Percentiles rank a stretch among this genome's conserved stretches.
Evolutionary conservation across 768 basidiomycete genomes (phyloP).

Genomic region (Tulasnella sp.): DNA sequence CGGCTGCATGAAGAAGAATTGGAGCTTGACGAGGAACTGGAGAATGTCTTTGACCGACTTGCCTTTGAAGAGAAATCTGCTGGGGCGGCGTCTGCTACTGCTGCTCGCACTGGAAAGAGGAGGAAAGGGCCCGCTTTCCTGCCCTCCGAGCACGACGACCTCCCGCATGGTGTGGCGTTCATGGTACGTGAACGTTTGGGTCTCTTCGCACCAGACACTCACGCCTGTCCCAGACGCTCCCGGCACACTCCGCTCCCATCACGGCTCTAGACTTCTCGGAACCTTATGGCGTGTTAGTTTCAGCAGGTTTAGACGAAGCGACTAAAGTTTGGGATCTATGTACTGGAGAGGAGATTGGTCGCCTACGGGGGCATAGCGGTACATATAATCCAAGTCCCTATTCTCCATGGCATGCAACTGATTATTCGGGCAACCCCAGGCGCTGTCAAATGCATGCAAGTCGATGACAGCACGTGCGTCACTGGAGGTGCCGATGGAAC

Average conservation of each 20-base stretch:
- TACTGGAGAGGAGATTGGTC: constrained; percentile 79
- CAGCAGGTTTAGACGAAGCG: constrained; percentile 70
- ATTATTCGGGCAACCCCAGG: constrained; percentile 31
- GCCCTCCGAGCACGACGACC: constrained; percentile 93
- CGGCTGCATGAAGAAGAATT: constrained; percentile 92
- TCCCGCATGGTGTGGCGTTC: constrained; percentile 92
- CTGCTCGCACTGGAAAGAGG: constrained; percentile 32
- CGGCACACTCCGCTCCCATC: constrained; percentile 75
- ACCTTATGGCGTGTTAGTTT: constrained; percentile 91
- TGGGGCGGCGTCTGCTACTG: constrained; percentile 33
- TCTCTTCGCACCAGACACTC: neutral
- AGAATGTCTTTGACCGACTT: constrained; percentile 82
- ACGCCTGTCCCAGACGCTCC: constrained; percentile 58
- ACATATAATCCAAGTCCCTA: constrained; percentile 31
- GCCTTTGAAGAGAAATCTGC: constrained; percentile 57
- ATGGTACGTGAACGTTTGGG: constrained; percentile 64
- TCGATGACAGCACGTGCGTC: constrained; percentile 84
- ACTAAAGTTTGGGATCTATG: constrained; percentile 95
- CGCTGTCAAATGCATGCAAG: constrained; percentile 81
- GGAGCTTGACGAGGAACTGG: constrained; percentile 92
- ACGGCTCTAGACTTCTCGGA: constrained; percentile 92
- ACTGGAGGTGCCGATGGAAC: constrained; percentile 87
- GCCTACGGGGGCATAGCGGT: constrained; percentile 74
- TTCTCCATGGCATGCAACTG: neutral
- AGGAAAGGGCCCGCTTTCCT: constrained; percentile 82